phyloP scores from a whole-genome alignment of 768 basidiomycete genomes.

The Candolleomyces eurysporus region DNA sequence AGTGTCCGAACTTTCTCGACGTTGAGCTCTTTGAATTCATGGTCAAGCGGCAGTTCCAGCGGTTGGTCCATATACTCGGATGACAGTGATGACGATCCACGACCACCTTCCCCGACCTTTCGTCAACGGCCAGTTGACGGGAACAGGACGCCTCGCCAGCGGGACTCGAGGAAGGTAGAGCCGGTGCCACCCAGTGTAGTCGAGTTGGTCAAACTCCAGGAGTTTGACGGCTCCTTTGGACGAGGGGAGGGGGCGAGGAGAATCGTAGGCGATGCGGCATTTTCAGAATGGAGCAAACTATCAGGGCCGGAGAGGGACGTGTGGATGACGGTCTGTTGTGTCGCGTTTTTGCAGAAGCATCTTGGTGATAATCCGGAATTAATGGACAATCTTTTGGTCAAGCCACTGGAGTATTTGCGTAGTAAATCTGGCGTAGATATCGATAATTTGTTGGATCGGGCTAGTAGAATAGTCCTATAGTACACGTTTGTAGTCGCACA shows the following conservation, averaged over 20 bases:
- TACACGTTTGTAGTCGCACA: no score
- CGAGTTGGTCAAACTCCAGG: constrained; percentile 39
- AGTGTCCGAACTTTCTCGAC: constrained; percentile 38
- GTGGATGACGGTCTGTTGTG: constrained; percentile 50
- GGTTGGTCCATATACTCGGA: constrained; percentile 23
- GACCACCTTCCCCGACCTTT: not conserved
- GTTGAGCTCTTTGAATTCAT: constrained; percentile 45
- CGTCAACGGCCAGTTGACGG: constrained; percentile 9
- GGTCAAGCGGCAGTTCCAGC: constrained; percentile 27
- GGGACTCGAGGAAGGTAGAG: not conserved
- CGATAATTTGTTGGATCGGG: constrained; percentile 17
- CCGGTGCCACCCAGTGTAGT: constrained; percentile 26
- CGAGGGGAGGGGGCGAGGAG: constrained; percentile 24
- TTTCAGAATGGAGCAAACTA: constrained; percentile 25
- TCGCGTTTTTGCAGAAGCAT: constrained; percentile 37
- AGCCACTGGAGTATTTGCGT: constrained; percentile 39
- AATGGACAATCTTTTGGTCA: constrained; percentile 38
- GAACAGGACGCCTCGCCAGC: not conserved
- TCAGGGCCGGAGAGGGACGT: constrained; percentile 27
- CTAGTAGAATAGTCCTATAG: not conserved
- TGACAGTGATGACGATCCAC: constrained; percentile 12
- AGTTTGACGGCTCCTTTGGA: constrained; percentile 49
- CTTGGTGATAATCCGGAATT: constrained; percentile 33
- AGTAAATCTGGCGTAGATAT: constrained; percentile 9
- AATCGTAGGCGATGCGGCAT: constrained; percentile 37